Percentiles rank a stretch among this genome's conserved stretches.
Conservation (phyloP, 495 filamentous ascomycete genomes). For the Talaromyces ruber region DNA sequence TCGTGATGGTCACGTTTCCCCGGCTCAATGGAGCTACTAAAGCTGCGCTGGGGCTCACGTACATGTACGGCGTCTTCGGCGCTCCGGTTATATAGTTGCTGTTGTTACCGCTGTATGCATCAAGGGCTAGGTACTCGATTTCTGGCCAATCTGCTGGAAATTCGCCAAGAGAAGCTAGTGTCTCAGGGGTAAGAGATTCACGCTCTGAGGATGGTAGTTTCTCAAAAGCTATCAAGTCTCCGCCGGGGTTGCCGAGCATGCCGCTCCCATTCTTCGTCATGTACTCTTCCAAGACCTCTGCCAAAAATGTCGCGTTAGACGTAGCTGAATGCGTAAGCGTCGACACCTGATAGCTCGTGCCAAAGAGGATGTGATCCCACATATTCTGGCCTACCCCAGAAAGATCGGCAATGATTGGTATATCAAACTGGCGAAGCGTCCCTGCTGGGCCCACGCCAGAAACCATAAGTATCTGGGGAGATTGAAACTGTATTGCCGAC, state of each 20-base stretch:
- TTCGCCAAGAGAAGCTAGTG: conserved; percentile 15
- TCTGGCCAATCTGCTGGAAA: conserved; percentile 53
- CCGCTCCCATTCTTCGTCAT: too few species aligned
- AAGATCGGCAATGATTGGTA: conserved; percentile 29
- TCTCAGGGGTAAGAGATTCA: conserved; percentile 12
- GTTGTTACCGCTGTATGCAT: conserved; percentile 13
- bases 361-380: conserved; percentile 31
- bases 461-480: too few species aligned
- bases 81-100: conserved; percentile 6
- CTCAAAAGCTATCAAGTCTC: conserved; percentile 33
- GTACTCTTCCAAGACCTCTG: too few species aligned
- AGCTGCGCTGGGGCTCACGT: conserved; percentile 4
- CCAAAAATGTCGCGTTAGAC: too few species aligned
- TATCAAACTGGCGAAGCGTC: conserved; percentile 22
- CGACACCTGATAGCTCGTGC: conserved; percentile 14
- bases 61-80: not conserved
- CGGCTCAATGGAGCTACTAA: conserved; percentile 42
- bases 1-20: conserved; percentile 46
- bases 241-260: too few species aligned
- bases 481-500: too few species aligned
- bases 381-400: conserved; percentile 44
- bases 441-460: conserved; percentile 32
- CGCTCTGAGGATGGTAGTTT: conserved; percentile 33
- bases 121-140: conserved; percentile 29
- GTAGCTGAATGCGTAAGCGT: conserved; percentile 8